Evolutionary conservation across 2,329 filamentous ascomycete species (phyloP), one percentile per base, ranked within the genome.

Genomic region (Trichoderma arundinaceum): DNA sequence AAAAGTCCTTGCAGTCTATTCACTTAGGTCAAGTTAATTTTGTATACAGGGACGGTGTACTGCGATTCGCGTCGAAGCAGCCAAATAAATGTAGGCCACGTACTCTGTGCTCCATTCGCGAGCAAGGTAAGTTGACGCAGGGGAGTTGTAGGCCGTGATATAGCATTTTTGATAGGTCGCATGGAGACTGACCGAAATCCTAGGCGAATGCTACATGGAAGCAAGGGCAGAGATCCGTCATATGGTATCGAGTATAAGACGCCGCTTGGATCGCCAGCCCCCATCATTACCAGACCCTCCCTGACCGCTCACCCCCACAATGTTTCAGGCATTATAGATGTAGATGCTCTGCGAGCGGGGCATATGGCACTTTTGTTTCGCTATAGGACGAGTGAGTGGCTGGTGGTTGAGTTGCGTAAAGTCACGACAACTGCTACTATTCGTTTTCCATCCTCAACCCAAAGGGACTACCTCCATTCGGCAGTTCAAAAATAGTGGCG

Each of bases 1-100:
- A 62, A 62, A 43, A 62, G 41, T 52, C 58, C 58, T 62, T 53
- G 58, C 58, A 62, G 58, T 52, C 19, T 41, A 15, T 33, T 44
- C 15, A 52, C 39, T 33, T 35, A 33, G 38, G 39, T 43, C 19
- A n/a, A 35, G 12, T 15, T 5, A 41, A 43, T 41, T 13, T 8
- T 33, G 41, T 13, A 28, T n/a, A 22, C 12, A 28, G 13, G 10
- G 13, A 19, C 9, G 4, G 9, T 48, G 52, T 35, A n/a, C 7
- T 43, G 32, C 2, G 7, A 22, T 15, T 12, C 17, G 39, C 2
- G 22, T 28, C 22, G 22, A 28, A 28, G 22, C 22, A 28, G 22
- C 22, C 22, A 28, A 28, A 28, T 28, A 28, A 28, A 28, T 28
- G 22, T 28, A 28, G 22, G 22, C 9, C 8, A 38, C 10, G 49